Percentiles rank a stretch among this genome's conserved stretches.
phyloP scores from a whole-genome alignment of 257 asterid species.

The Agastache rugosa region DNA sequence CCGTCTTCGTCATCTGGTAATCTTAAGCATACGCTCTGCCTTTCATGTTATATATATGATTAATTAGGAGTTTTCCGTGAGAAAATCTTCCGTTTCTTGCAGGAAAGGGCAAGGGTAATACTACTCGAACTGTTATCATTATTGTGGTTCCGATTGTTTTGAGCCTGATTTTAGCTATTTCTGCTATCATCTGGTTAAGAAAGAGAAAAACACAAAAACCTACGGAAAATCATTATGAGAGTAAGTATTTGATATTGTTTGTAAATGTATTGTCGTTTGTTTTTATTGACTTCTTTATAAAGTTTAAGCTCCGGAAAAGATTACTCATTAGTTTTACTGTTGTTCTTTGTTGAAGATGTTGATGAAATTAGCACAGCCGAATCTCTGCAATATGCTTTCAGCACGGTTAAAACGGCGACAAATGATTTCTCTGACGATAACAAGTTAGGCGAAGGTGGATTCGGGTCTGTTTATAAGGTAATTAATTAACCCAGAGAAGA shows the following conservation, averaged over 20 bases:
- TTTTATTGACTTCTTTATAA: no score
- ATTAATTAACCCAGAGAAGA: not conserved
- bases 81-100: not conserved
- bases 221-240: not conserved
- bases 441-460: constrained; percentile 51
- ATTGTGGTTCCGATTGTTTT: constrained; percentile 30
- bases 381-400: constrained; percentile 37
- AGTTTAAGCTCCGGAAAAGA: not conserved
- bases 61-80: no score
- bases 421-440: constrained; percentile 40
- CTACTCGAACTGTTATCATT: constrained; percentile 12
- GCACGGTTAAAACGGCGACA: constrained; percentile 39
- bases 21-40: not conserved
- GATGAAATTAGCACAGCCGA: constrained; percentile 31
- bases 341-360: not conserved
- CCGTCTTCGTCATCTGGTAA: constrained; percentile 31
- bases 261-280: not conserved
- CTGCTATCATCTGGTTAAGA: constrained; percentile 11
- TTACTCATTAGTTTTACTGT: not conserved
- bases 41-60: no score
- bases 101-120: constrained; percentile 27
- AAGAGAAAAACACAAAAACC: not conserved
- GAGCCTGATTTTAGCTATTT: constrained; percentile 10
- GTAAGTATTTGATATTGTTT: constrained; percentile 31
- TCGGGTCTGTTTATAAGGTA: constrained; percentile 52